These are phyloP conservation scores for Evernia prunastri DNA, from an alignment of 495 filamentous ascomycete genomes.

Conservation along the genomic window DNA sequence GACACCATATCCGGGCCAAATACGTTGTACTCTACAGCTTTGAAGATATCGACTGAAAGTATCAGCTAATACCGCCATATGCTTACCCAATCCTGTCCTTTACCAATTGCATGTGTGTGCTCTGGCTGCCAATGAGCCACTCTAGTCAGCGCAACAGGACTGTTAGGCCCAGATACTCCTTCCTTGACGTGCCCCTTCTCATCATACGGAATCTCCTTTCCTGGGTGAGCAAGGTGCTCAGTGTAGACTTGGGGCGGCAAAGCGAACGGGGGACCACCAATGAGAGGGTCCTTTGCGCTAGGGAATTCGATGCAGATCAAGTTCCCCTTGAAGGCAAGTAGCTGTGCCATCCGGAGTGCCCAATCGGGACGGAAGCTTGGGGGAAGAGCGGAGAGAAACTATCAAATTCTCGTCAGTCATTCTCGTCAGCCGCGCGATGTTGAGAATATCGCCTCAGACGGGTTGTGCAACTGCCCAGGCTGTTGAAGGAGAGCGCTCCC, in stretches of 20 bases:
- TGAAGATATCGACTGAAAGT: not conserved
- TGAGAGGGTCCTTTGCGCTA: conserved; percentile 54
- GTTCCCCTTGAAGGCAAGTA: conserved; percentile 55
- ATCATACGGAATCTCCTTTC: conserved; percentile 57
- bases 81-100: conserved; percentile 55
- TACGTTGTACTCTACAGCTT: not conserved
- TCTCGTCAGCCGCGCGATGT: conserved; percentile 5
- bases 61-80: conserved; percentile 36
- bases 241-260: conserved; percentile 57
- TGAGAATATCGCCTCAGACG: not conserved
- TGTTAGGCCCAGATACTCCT: conserved; percentile 36
- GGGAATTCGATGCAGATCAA: conserved; percentile 82
- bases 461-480: not conserved
- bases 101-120: conserved; percentile 61
- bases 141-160: conserved; percentile 46
- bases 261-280: conserved; percentile 64
- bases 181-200: conserved; percentile 45
- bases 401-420: conserved; percentile 15
- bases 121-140: conserved; percentile 60
- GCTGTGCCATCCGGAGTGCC: conserved; percentile 57
- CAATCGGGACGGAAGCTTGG: conserved; percentile 59
- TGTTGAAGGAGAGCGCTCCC: conserved; percentile 26
- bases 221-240: conserved; percentile 59
- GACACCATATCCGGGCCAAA: not conserved
- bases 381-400: conserved; percentile 79